A percentile compares a stretch with the other conserved stretches of the same genome.
phyloP scores from a whole-genome alignment of 768 basidiomycete species.

The Cytidiella melzeri region DNA sequence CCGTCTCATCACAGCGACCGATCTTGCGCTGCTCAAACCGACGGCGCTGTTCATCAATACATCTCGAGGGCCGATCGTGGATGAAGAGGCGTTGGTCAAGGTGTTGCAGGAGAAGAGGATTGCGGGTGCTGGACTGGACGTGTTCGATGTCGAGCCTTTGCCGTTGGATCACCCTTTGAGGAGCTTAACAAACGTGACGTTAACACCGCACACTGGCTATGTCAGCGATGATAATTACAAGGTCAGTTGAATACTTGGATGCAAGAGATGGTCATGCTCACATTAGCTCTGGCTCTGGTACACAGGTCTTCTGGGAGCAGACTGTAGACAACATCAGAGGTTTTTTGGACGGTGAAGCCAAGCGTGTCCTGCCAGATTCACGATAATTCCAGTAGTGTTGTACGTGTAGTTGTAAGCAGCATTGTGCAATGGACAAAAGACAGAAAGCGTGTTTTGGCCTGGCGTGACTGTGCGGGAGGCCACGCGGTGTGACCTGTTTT shows the following conservation, averaged over 20 bases:
- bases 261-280: no score
- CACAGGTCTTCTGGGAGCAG: slow-evolving; percentile 44
- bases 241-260: no score
- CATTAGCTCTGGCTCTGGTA: no score
- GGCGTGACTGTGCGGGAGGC: slow-evolving; percentile 4
- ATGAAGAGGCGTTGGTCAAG: slow-evolving; percentile 49
- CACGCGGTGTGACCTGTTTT: slow-evolving; percentile 16
- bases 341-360: slow-evolving; percentile 42
- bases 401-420: background rate
- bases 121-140: slow-evolving; percentile 58
- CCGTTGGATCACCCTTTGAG: slow-evolving; percentile 51
- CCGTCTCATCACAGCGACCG: slow-evolving; percentile 40
- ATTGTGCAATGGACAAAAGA: background rate
- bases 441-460: no score
- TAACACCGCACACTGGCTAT: slow-evolving; percentile 61
- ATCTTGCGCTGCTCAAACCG: slow-evolving; percentile 50
- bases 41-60: slow-evolving; percentile 62
- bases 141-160: slow-evolving; percentile 62
- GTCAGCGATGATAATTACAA: slow-evolving; percentile 45
- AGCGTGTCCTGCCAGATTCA: slow-evolving; percentile 12
- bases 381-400: background rate
- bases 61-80: slow-evolving; percentile 57
- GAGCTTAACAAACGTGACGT: slow-evolving; percentile 44
- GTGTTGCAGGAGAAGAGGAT: slow-evolving; percentile 41
- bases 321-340: slow-evolving; percentile 54